Base-by-base conservation (phyloP, 768 basidiomycete species). In the Podaxis sp. region DNA sequence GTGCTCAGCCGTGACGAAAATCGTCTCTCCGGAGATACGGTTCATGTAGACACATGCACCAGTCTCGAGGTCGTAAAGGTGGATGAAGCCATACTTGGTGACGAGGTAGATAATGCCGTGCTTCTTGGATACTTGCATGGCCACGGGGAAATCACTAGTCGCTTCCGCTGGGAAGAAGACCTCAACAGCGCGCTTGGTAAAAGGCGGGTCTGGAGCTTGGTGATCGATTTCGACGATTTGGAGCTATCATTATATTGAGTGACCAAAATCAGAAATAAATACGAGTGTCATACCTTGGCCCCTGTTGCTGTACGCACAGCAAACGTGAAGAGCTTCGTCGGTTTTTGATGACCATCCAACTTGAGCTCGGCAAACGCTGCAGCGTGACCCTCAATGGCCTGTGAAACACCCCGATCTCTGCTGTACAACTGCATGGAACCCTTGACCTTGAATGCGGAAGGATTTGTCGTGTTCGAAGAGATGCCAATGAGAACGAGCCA, bases 11-110 rank as follows among this genome's bases (percentile, higher is more conserved):
- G 97, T 98, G 48, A 97, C 95, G 72, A 99, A 99, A 72, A 99
- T 98, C 36, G 97, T 98, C 79, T 99, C 97, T 36, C 97, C 96
- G 46, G 93, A 95, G 72, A 99, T 99, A 65, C 97, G 91, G 83
- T 99, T 99, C 97, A 99, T 99, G 80, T 98, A 99, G 62, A 99
- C 87, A 77, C 97, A 98, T 47, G 93, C 89, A 60, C 95, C 97
- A 7, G 94, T 85, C 74, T 99, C 97, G 64, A 98, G 86, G 75
- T 99, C 97, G 74, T 99, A 99, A 13, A 99, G 83, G 74, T 98
- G 97, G 70, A 99, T 98, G 78, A 99, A 99, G 44, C 97, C 97
- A 72, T 93, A 98, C 74, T 99, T 99, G 59, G 97, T 98, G 71
- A 98, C 93, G 60, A 99, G 83, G 77, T 95, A 99, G 69, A 97